Evolutionary conservation across 495 filamentous ascomycete genomes (phyloP), one percentile per base, ranked within the genome.

Genomic region (Penicillium bovifimosum): DNA sequence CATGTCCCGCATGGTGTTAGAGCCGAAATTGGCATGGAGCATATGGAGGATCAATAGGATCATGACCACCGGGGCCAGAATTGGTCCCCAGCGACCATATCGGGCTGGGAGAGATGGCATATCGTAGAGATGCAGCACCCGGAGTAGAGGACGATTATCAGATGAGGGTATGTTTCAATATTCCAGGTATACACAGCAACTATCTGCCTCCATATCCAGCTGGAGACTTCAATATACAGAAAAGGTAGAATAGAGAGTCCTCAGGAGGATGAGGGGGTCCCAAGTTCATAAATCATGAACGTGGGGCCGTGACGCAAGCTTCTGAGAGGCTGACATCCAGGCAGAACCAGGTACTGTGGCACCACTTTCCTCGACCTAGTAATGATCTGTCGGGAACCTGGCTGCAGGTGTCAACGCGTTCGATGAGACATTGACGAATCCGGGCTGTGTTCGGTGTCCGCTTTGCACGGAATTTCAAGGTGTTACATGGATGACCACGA

Each of bases 1-100:
- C 16, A 57, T 35, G 17, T 50, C 53, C 41, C 51, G 46, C 26
- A 52, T 28, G n/a, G 26, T 45, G 20, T 48, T 33, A 10, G 35
- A 29, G 10, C 56, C 41, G 7, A 59, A 45, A n/a, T 42, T 33
- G 18, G 52, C 18, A 9, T 52, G 26, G 11, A 35, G 41, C 9
- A 65, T 48, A 17, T 65, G 62, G 5, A 65, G 17, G 13, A 63
- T 54, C 16, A 65, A 28, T 0, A 53, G 29, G 8, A 63, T 41
- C 16, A 65, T 27, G 24, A 43, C 46, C 27, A 54, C 20, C 20
- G 49, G 46, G 4, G 50, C 52, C 11, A 63, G 40, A 14, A 63
- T 29, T 32, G 54, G 59, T 27, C 57, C 54, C 56, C 60, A 63
- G 35, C 62, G 62, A 45, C 60, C 54, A 56, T 65, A 65, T 14